A percentile compares a stretch with the other conserved stretches of the same genome.
Conservation (phyloP, 768 basidiomycete species). For the Lentinus tigrinus region DNA sequence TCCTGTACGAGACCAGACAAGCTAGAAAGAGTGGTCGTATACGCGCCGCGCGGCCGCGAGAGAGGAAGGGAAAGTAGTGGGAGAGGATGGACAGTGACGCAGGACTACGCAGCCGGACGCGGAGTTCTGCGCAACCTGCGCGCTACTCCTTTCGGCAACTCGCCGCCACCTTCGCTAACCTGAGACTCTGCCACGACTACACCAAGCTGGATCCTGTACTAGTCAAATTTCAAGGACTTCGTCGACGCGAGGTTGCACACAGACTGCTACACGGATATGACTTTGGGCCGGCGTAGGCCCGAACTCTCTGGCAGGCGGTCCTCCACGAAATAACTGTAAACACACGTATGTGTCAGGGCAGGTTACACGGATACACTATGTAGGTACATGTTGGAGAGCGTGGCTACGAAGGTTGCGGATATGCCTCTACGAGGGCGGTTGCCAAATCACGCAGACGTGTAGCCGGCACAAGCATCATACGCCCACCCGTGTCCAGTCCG, state of each 20-base stretch:
- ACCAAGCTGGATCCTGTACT: too few relatives aligned
- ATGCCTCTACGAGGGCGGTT: constrained; percentile 23
- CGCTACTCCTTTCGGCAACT: constrained; percentile 11
- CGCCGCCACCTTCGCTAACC: constrained; percentile 2
- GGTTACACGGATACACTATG: too few relatives aligned
- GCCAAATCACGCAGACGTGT: constrained; percentile 43
- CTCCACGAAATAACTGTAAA: too few relatives aligned
- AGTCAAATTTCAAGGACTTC: too few relatives aligned
- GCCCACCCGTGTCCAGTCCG: constrained; percentile 67
- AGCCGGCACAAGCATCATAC: constrained; percentile 61
- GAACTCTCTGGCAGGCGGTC: too few relatives aligned
- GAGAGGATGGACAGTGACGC: background rate
- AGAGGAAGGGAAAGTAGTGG: background rate
- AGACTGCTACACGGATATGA: too few relatives aligned
- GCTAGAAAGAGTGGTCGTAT: background rate
- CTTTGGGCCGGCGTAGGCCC: too few relatives aligned
- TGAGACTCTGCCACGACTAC: too few relatives aligned
- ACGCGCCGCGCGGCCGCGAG: background rate
- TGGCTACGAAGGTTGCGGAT: constrained; percentile 22
- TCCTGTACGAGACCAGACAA: background rate
- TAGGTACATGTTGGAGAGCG: too few relatives aligned
- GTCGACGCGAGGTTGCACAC: too few relatives aligned
- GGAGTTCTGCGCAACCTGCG: background rate
- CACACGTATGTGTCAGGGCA: too few relatives aligned
- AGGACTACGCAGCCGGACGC: background rate